Evolutionary conservation across 306 rosid genomes (phyloP).

Genomic region (Corylus heterophylla): DNA sequence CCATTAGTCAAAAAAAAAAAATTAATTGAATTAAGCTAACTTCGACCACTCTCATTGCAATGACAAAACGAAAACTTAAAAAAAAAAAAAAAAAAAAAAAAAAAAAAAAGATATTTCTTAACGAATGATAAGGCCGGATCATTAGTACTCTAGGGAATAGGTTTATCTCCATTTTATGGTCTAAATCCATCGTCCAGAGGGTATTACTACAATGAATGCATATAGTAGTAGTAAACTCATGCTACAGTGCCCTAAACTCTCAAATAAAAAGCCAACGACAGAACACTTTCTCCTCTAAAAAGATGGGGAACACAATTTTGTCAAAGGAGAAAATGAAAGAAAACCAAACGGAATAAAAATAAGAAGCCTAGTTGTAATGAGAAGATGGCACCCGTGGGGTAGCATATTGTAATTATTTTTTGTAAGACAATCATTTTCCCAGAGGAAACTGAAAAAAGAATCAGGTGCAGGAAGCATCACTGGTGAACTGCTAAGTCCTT

Average conservation of each 20-base stretch:
- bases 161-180: no score
- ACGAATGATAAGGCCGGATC: no score
- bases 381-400: slow-evolving; percentile 25
- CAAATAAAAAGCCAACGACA: neutral
- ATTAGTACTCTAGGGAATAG: no score
- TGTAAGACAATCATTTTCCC: slow-evolving; percentile 26
- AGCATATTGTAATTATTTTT: slow-evolving; percentile 31
- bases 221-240: slow-evolving; percentile 7
- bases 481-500: slow-evolving; percentile 24
- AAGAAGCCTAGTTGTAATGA: neutral
- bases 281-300: slow-evolving; percentile 27
- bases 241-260: slow-evolving; percentile 17
- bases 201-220: neutral
- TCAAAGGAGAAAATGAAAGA: slow-evolving; percentile 18
- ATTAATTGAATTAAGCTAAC: neutral
- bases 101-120: no score
- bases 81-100: no score
- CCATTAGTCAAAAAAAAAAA: no score
- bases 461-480: slow-evolving; percentile 16
- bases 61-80: no score
- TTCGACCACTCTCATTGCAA: neutral
- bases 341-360: slow-evolving; percentile 14
- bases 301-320: slow-evolving; percentile 15
- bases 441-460: slow-evolving; percentile 25
- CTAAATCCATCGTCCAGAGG: neutral